Conservation (phyloP, 2,329 filamentous ascomycete species). For the Rugonectria rugulosa region DNA sequence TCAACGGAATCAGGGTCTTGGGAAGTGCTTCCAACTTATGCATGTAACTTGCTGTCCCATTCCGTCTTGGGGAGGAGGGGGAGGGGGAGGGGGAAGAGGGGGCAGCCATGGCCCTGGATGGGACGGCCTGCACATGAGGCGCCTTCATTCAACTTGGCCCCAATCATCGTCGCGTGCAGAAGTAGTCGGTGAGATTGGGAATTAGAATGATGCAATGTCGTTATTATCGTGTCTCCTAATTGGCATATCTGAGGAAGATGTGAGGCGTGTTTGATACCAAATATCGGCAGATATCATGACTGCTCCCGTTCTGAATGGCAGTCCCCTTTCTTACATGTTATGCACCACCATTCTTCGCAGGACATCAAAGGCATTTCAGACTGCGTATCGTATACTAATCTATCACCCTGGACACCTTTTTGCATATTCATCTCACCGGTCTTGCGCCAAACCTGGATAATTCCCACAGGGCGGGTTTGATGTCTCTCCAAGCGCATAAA, state of each 20-base stretch:
- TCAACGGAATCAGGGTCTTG: background rate
- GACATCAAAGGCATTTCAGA: too few relatives aligned
- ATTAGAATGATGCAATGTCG: background rate
- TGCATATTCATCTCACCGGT: too few relatives aligned
- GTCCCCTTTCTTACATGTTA: too few relatives aligned
- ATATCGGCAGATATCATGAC: background rate
- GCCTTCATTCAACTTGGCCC: too few relatives aligned
- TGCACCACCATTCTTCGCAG: too few relatives aligned
- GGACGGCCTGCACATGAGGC: too few relatives aligned
- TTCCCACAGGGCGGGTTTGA: too few relatives aligned
- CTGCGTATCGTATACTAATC: too few relatives aligned
- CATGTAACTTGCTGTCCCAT: slow-evolving; percentile 11
- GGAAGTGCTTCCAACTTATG: slow-evolving; percentile 12
- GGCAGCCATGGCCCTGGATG: too few relatives aligned
- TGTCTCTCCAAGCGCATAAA: background rate
- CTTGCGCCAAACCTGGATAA: too few relatives aligned
- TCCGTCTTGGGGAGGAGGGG: slow-evolving; percentile 3
- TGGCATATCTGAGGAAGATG: background rate
- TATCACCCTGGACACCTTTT: too few relatives aligned
- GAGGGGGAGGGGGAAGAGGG: background rate
- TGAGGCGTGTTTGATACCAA: background rate
- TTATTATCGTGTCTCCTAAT: background rate
- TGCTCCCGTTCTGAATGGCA: too few relatives aligned
- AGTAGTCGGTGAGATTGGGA: background rate
- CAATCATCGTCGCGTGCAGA: background rate